Evolutionary conservation across 805 yeast species (phyloP).

Genomic region (Candida vaughaniae): DNA sequence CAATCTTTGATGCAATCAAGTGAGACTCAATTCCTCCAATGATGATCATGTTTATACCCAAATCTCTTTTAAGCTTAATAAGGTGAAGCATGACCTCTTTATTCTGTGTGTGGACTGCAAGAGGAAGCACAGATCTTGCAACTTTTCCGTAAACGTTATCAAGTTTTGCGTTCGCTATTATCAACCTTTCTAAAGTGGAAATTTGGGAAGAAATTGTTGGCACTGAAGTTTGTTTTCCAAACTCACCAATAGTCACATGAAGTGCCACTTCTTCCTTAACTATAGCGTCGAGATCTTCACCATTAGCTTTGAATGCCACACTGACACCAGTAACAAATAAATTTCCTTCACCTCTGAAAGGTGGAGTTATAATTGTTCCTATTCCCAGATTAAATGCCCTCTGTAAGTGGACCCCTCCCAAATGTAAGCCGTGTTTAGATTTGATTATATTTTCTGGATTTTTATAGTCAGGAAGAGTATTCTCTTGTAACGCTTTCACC

Average conservation of each 20-base stretch:
- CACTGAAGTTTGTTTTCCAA: constrained; percentile 5
- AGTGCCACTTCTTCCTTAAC: constrained; percentile 5
- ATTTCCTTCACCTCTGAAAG: constrained; percentile 7
- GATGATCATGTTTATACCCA: constrained; percentile 1
- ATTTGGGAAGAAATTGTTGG: constrained; percentile 6
- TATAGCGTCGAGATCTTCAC: constrained; percentile 1
- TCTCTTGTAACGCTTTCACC: too few relatives aligned
- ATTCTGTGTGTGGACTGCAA: constrained; percentile 7
- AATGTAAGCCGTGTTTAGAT: constrained; percentile 5
- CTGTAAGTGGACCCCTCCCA: constrained; percentile 4
- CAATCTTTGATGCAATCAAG: constrained; percentile 1
- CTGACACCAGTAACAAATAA: constrained; percentile 9
- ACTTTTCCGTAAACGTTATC: constrained; percentile 6
- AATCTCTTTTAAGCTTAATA: constrained; percentile 2
- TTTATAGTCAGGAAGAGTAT: too few relatives aligned
- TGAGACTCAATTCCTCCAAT: constrained; percentile 7
- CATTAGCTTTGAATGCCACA: constrained; percentile 5
- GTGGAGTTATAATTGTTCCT: constrained; percentile 6
- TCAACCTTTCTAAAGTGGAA: constrained; percentile 1
- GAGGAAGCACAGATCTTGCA: constrained; percentile 3
- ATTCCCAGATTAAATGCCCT: constrained; percentile 5
- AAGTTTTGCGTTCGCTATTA: neutral
- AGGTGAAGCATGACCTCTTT: constrained; percentile 5
- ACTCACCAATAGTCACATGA: constrained; percentile 6
- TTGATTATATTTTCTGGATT: constrained; percentile 1